Conservation (phyloP, 2,329 filamentous ascomycete genomes). For the Aspergillus quadrilineatus region DNA sequence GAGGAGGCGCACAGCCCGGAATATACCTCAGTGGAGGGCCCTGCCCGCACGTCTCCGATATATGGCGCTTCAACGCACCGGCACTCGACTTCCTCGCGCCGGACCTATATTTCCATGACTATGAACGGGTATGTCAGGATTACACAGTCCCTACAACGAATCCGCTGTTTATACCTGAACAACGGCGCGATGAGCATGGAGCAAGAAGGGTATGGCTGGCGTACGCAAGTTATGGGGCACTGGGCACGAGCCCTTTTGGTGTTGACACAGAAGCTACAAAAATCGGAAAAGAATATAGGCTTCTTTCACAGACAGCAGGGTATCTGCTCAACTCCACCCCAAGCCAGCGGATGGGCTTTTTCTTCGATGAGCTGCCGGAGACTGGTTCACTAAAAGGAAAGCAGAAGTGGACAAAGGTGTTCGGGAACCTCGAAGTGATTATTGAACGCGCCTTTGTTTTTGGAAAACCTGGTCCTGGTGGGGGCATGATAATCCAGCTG, state of each 20-base stretch:
- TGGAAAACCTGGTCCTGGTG: slow-evolving; percentile 43
- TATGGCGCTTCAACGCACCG: slow-evolving; percentile 47
- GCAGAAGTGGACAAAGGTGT: slow-evolving; percentile 27
- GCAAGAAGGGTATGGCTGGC: slow-evolving; percentile 42
- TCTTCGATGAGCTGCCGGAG: slow-evolving; percentile 26
- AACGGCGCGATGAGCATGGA: slow-evolving; percentile 47
- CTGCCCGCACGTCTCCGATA: slow-evolving; percentile 44
- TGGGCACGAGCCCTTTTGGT: slow-evolving; percentile 41
- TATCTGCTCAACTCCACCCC: slow-evolving; percentile 41
- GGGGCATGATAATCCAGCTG: slow-evolving; percentile 46
- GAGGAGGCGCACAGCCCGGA: slow-evolving; percentile 46
- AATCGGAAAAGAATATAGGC: slow-evolving; percentile 37
- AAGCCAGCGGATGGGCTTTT: slow-evolving; percentile 42
- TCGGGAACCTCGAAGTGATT: slow-evolving; percentile 36
- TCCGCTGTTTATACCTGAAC: slow-evolving; percentile 51
- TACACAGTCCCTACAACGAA: slow-evolving; percentile 43
- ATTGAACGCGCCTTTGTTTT: slow-evolving; percentile 50
- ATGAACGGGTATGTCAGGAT: slow-evolving; percentile 40
- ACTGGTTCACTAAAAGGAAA: slow-evolving; percentile 17
- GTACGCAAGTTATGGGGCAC: slow-evolving; percentile 35
- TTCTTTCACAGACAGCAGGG: slow-evolving; percentile 36
- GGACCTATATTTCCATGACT: slow-evolving; percentile 51
- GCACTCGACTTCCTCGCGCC: slow-evolving; percentile 49
- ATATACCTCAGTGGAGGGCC: slow-evolving; percentile 52
- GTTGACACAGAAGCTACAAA: slow-evolving; percentile 42